phyloP scores from a whole-genome alignment of 2,329 filamentous ascomycete genomes.

The Dactylonectria macrodidyma region DNA sequence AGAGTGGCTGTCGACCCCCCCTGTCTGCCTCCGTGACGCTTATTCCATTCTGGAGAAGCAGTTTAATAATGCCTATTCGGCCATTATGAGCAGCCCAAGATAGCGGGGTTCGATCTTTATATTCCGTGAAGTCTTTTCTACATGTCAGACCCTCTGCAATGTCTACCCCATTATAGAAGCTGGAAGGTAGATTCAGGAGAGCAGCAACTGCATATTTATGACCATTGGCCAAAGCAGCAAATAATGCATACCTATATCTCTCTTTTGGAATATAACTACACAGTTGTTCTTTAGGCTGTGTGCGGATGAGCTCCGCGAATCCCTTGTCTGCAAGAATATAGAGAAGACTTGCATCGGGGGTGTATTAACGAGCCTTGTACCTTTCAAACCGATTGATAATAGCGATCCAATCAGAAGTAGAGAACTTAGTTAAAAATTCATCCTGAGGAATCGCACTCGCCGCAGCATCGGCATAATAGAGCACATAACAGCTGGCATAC shows the following conservation, averaged over 20 bases:
- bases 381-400: slow-evolving; percentile 51
- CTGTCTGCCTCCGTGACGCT: background rate
- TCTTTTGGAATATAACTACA: slow-evolving; percentile 39
- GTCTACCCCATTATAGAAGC: slow-evolving; percentile 9
- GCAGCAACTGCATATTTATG: slow-evolving; percentile 45
- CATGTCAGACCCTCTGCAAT: slow-evolving; percentile 12
- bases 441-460: slow-evolving; percentile 45
- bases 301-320: slow-evolving; percentile 48
- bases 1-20: background rate
- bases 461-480: slow-evolving; percentile 59
- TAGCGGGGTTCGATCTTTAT: slow-evolving; percentile 33
- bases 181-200: slow-evolving; percentile 38
- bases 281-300: slow-evolving; percentile 33
- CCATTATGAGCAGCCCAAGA: slow-evolving; percentile 43
- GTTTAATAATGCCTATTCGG: background rate
- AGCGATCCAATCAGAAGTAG: slow-evolving; percentile 47
- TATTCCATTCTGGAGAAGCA: background rate
- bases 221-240: slow-evolving; percentile 53
- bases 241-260: slow-evolving; percentile 52
- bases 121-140: slow-evolving; percentile 2
- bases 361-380: slow-evolving; percentile 45
- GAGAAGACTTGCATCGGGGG: slow-evolving; percentile 40
- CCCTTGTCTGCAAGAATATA: slow-evolving; percentile 55
- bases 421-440: slow-evolving; percentile 51
- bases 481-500: slow-evolving; percentile 58